These are phyloP conservation scores for Filobasidium uniguttulatum DNA, from an alignment of 1,284 basidiomycete genomes.

Conservation along the genomic window DNA sequence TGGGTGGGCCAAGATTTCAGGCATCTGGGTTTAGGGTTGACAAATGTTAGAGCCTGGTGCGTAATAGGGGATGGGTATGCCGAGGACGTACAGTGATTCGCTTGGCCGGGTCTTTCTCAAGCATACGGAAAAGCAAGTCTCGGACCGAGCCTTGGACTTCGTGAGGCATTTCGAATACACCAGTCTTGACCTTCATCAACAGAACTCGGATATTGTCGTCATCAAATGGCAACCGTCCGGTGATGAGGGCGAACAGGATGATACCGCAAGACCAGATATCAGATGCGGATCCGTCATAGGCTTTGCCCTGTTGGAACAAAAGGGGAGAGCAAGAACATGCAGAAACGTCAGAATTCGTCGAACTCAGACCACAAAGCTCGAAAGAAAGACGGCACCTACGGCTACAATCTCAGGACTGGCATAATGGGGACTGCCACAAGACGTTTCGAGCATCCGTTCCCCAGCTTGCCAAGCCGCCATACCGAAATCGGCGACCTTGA, in stretches of 20 bases:
- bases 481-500: conserved; percentile 95
- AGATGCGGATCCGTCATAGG: conserved; percentile 76
- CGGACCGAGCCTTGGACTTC: conserved; percentile 64
- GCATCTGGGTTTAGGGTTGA: conserved; percentile 43
- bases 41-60: conserved; percentile 7
- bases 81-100: conserved; percentile 60
- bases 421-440: conserved; percentile 95
- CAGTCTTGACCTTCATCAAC: conserved; percentile 71
- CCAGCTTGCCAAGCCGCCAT: conserved; percentile 78
- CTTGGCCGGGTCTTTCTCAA: conserved; percentile 63
- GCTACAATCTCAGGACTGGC: conserved; percentile 96
- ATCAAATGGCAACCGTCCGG: conserved; percentile 88
- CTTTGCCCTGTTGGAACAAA: conserved; percentile 56
- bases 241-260: conserved; percentile 81
- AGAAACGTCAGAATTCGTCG: neutral
- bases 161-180: conserved; percentile 66
- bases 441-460: conserved; percentile 67
- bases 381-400: conserved; percentile 48
- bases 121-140: conserved; percentile 75
- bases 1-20: conserved; percentile 71
- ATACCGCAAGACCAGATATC: conserved; percentile 99
- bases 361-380: neutral
- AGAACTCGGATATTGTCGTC: conserved; percentile 57
- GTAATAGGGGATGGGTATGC: neutral
- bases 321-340: neutral